phyloP scores from a whole-genome alignment of 306 rosid species.

The Cucurbita ficifolia region DNA sequence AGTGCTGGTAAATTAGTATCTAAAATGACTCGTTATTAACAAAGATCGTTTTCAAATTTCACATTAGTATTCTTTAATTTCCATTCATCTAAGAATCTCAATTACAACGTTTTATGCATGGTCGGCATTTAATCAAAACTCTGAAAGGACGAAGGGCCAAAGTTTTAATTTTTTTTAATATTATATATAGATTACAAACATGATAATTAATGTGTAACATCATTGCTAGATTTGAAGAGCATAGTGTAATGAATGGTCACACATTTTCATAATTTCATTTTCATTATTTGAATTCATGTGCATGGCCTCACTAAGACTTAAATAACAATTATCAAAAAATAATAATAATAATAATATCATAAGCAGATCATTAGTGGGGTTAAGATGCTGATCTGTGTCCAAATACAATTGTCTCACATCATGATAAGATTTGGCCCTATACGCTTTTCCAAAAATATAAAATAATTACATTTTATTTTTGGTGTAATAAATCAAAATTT shows the following conservation, averaged over 20 bases:
- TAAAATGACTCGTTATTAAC: no score
- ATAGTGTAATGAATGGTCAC: neutral
- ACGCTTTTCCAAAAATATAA: neutral
- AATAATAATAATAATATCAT: neutral
- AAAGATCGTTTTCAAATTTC: no score
- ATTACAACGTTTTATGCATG: no score
- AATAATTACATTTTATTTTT: neutral
- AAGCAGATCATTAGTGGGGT: conserved; percentile 2
- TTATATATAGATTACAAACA: no score
- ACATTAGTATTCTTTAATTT: no score
- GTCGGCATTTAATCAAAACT: neutral
- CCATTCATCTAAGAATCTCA: no score
- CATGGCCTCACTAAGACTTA: neutral
- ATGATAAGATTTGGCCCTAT: neutral
- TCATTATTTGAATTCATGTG: neutral
- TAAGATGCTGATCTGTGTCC: neutral
- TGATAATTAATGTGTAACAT: neutral
- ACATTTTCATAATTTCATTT: neutral
- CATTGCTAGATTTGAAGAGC: neutral
- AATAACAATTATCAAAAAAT: neutral
- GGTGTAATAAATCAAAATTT: no score
- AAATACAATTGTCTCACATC: neutral
- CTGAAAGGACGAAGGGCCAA: neutral
- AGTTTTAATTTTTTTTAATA: no score
- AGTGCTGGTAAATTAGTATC: no score